Evolutionary conservation across 1,284 basidiomycete genomes (phyloP).

Genomic region (Ceratobasidium sp.): DNA sequence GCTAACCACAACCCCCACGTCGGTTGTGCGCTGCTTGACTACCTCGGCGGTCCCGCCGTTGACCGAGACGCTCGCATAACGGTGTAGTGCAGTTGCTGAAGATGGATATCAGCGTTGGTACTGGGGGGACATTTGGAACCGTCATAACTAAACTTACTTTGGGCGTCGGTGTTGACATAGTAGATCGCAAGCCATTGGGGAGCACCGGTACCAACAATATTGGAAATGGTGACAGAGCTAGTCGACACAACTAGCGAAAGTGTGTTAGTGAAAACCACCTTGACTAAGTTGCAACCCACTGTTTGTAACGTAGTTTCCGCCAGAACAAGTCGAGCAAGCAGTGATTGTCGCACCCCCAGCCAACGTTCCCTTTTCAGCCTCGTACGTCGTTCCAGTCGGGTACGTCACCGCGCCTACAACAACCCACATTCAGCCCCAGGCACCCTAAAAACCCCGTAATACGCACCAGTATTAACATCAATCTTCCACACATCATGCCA

Average conservation of each 20-base stretch:
- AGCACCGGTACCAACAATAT: slow-evolving; percentile 25
- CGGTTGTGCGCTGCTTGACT: slow-evolving; percentile 40
- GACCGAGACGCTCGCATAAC: slow-evolving; percentile 36
- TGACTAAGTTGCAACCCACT: slow-evolving; percentile 2
- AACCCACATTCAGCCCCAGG: not conserved
- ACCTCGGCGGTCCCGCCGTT: slow-evolving; percentile 29
- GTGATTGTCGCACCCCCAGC: slow-evolving; percentile 50
- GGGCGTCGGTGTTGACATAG: slow-evolving; percentile 43
- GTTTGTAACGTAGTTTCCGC: slow-evolving; percentile 31
- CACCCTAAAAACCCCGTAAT: not conserved
- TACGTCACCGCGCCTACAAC: slow-evolving; percentile 47
- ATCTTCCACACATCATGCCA: slow-evolving; percentile 56
- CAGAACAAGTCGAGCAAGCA: slow-evolving; percentile 31
- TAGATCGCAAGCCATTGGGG: slow-evolving; percentile 44
- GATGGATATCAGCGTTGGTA: not conserved
- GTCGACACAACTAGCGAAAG: slow-evolving; percentile 22
- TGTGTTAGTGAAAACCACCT: not conserved
- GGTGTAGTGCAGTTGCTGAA: slow-evolving; percentile 43
- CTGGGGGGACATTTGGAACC: too few relatives aligned
- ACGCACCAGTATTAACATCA: slow-evolving; percentile 53
- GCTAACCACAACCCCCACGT: slow-evolving; percentile 40
- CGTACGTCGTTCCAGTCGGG: slow-evolving; percentile 53
- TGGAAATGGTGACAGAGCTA: slow-evolving; percentile 37
- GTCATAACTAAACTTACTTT: slow-evolving; percentile 21
- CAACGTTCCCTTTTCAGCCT: slow-evolving; percentile 53